Conservation (phyloP, 2,329 filamentous ascomycete genomes). For the Paracorniculantispora psalliotae region DNA sequence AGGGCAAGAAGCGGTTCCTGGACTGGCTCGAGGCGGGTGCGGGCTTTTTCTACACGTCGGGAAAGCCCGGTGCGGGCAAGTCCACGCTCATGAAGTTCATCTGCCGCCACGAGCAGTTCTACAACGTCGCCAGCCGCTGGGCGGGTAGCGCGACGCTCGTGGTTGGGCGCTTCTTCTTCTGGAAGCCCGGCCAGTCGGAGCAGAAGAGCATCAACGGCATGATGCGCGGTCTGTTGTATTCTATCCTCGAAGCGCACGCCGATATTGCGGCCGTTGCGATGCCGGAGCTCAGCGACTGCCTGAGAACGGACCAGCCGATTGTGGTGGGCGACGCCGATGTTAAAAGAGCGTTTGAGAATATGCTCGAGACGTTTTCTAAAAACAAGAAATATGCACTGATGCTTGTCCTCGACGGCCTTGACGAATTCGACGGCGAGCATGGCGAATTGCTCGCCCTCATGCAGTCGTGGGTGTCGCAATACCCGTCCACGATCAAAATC, state of each 20-base stretch:
- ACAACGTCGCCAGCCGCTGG: neutral
- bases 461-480: slow-evolving; percentile 1
- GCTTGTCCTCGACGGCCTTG: slow-evolving; percentile 21
- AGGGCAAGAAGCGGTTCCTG: neutral
- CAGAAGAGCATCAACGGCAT: slow-evolving; percentile 9
- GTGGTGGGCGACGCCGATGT: neutral
- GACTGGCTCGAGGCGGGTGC: neutral
- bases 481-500: slow-evolving; percentile 4
- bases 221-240: slow-evolving; percentile 6
- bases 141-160: neutral
- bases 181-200: slow-evolving; percentile 9
- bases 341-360: neutral
- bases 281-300: neutral
- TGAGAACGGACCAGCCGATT: neutral
- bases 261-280: neutral
- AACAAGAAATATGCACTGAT: neutral
- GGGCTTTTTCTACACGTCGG: slow-evolving; percentile 10
- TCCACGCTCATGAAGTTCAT: slow-evolving; percentile 14
- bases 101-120: neutral
- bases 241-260: slow-evolving; percentile 1
- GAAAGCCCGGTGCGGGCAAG: slow-evolving; percentile 13
- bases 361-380: neutral
- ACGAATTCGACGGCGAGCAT: slow-evolving; percentile 21
- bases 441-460: neutral
- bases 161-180: slow-evolving; percentile 14